Percentiles rank a stretch among this genome's conserved stretches.
phyloP scores from a whole-genome alignment of 441 rosid genomes.

The Geranium incanum region DNA sequence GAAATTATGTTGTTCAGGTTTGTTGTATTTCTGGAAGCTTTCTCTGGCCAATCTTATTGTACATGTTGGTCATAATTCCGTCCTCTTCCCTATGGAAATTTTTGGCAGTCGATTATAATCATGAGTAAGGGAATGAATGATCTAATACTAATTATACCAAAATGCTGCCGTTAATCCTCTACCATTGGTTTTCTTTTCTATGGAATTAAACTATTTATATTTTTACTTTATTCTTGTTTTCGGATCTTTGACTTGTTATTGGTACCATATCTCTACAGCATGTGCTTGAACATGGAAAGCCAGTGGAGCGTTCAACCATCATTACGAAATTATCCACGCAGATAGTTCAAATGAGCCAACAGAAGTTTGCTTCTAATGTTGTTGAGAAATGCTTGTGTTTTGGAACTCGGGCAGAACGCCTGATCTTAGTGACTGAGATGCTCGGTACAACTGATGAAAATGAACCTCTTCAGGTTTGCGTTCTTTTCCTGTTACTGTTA shows the following conservation, averaged over 20 bases:
- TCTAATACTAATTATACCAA: too few species aligned
- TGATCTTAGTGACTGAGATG: slow-evolving; percentile 72
- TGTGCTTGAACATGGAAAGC: slow-evolving; percentile 79
- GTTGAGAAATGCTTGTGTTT: slow-evolving; percentile 83
- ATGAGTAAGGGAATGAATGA: too few species aligned
- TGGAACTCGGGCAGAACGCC: slow-evolving; percentile 63
- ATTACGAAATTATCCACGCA: slow-evolving; percentile 73
- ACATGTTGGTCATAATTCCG: too few species aligned
- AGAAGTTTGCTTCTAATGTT: slow-evolving; percentile 21
- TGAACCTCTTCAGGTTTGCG: slow-evolving; percentile 84
- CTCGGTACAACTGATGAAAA: slow-evolving; percentile 51
- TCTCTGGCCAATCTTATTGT: background rate
- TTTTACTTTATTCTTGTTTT: background rate
- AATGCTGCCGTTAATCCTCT: too few species aligned
- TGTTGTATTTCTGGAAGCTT: slow-evolving; percentile 16
- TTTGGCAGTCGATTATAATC: too few species aligned
- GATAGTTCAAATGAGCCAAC: slow-evolving; percentile 90
- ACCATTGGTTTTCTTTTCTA: background rate
- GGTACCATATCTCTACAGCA: slow-evolving; percentile 37
- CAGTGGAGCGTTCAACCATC: slow-evolving; percentile 67
- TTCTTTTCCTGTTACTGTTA: background rate
- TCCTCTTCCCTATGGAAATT: too few species aligned
- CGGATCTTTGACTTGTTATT: background rate
- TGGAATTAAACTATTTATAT: background rate
- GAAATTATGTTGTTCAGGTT: slow-evolving; percentile 90